phyloP scores from a whole-genome alignment of 305 asterid genomes.

The Ajuga reptans region DNA sequence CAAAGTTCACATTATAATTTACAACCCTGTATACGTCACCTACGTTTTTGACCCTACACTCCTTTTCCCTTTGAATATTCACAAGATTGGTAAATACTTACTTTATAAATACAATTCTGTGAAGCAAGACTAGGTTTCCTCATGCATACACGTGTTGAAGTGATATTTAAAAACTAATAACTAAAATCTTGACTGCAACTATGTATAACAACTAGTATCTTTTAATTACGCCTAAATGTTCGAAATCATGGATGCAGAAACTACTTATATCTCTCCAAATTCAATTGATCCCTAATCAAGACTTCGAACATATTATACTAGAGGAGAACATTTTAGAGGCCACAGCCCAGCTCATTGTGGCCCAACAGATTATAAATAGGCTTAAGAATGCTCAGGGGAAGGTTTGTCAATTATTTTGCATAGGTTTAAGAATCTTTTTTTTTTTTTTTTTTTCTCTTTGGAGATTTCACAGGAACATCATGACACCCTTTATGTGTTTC shows the following conservation, averaged over 20 bases:
- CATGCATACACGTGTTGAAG: conserved; percentile 22
- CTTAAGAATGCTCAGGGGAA: too few relatives aligned
- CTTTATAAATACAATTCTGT: conserved; percentile 2
- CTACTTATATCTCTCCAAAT: not conserved
- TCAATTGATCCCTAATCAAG: not conserved
- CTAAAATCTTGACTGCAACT: not conserved
- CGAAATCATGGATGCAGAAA: not conserved
- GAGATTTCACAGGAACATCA: too few relatives aligned
- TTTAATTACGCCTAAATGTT: not conserved
- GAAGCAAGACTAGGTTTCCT: conserved; percentile 32
- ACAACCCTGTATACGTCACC: not conserved
- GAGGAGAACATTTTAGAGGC: too few relatives aligned
- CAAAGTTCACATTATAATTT: conserved; percentile 12
- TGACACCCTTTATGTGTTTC: too few relatives aligned
- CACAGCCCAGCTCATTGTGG: too few relatives aligned
- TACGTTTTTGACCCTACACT: conserved; percentile 1
- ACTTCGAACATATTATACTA: not conserved
- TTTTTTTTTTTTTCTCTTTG: too few relatives aligned
- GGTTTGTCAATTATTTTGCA: not conserved
- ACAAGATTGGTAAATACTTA: conserved; percentile 4
- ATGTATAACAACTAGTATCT: too few relatives aligned
- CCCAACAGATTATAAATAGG: too few relatives aligned
- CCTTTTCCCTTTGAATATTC: conserved; percentile 27
- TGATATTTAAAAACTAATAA: not conserved
- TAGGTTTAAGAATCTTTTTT: too few relatives aligned